These are phyloP conservation scores for Zygosaccharomyces sapae DNA, from an alignment of 1,139 yeast species.

Conservation along the genomic window DNA sequence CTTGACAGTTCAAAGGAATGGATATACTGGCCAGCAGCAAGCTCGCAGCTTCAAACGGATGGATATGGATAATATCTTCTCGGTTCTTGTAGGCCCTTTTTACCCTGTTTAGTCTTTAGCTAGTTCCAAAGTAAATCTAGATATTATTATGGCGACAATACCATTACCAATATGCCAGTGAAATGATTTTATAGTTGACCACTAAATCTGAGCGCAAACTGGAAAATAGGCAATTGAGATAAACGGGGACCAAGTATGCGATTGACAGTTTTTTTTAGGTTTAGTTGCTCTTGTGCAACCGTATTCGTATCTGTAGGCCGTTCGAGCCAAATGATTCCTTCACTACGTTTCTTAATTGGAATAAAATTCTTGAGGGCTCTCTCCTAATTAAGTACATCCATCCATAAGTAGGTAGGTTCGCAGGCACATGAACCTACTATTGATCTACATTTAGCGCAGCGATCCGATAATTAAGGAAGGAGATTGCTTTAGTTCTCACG, in stretches of 20 bases:
- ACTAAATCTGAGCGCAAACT: constrained; percentile 5
- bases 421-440: background rate
- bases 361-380: background rate
- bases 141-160: background rate
- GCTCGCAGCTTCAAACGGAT: background rate
- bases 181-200: constrained; percentile 3
- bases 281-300: background rate
- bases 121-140: no score
- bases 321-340: background rate
- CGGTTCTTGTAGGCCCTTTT: background rate
- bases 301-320: background rate
- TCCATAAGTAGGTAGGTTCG: no score
- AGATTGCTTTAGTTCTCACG: background rate
- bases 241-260: background rate
- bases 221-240: background rate
- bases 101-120: no score
- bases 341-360: background rate
- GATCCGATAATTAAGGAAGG: constrained; percentile 2
- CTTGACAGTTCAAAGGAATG: background rate
- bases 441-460: constrained; percentile 5
- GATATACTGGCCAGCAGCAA: background rate
- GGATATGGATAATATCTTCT: background rate
- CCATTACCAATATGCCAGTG: background rate
- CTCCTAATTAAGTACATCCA: no score
- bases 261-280: background rate